Evolutionary conservation across 495 filamentous ascomycete species (phyloP), one percentile per base, ranked within the genome.

Genomic region (Penicillium lividum): DNA sequence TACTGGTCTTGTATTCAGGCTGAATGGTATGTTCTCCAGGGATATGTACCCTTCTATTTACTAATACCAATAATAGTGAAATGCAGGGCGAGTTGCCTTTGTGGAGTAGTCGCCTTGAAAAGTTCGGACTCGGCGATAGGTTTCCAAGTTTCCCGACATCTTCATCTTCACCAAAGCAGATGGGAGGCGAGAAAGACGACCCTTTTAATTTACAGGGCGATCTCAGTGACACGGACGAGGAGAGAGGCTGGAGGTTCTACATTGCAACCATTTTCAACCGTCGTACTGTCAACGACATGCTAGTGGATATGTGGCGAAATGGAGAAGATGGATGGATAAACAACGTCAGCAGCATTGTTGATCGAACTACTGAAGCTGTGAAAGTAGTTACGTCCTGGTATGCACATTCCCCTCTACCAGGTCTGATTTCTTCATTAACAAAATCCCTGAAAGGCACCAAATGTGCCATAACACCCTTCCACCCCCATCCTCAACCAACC

Each of bases 1-100:
- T 70, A 70, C 29, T 70, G 67, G 67, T 63, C 67, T 27, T 70
- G 67, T 57, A 70, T 70, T 9, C 62, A 68, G 43, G 65, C 62
- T 5, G 67, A 70, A 43, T 65, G 66, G 67, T 70, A 43, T 18
- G 28, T 30, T 8, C 1, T 49, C 4, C 11, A 22, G n/a, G 8
- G 7, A 38, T 31, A 11, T 0, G 27, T 33, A 25, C 25, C 7
- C 31, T 33, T 25, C 5, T 16, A 51, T 49, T 61, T 31, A 61
- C n/a, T 22, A n/a, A 10, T 10, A 6, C 7, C 31, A 6, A 51
- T 16, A 22, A 53, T 16, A 68, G 67, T 53, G 67, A 69, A 51
- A 67, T 62, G 57, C 67, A 69, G 25, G 53, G 59, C 29, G 67
- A 67, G 18, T 61, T 69, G 13, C 67, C 67, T 53, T 54, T 69